Evolutionary conservation across 345 rosid genomes (phyloP).

Genomic region (Citrus mangshanensis): DNA sequence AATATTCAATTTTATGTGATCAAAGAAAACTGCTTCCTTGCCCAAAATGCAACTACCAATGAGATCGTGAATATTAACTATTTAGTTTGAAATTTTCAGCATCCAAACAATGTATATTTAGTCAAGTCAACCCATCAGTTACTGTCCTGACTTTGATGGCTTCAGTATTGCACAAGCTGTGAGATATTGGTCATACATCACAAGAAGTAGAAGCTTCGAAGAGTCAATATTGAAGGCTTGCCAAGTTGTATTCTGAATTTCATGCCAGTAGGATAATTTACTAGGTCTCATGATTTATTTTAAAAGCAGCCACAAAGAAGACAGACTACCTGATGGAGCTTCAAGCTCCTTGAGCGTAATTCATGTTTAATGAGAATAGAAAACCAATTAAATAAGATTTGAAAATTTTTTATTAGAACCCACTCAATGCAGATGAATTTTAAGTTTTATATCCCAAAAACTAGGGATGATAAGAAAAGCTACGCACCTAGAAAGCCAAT

Average conservation of each 20-base stretch:
- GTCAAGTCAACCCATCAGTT: not conserved
- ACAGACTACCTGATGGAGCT: not conserved
- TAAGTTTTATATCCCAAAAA: not conserved
- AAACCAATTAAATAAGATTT: not conserved
- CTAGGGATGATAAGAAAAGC: not conserved
- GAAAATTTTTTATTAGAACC: not conserved
- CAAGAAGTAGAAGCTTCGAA: not conserved
- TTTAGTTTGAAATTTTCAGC: not conserved
- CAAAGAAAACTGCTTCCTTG: not conserved
- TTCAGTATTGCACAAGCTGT: constrained; percentile 24
- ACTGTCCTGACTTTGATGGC: not conserved
- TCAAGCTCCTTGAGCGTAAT: not conserved
- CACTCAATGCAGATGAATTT: not conserved
- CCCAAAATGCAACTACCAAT: not conserved
- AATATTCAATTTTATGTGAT: not conserved
- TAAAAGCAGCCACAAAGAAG: not conserved
- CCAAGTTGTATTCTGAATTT: not conserved
- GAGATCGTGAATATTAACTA: not conserved
- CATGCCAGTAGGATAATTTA: not conserved
- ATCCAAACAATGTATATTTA: not conserved
- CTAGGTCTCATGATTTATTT: not conserved
- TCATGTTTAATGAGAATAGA: not conserved
- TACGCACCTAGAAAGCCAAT: constrained; percentile 50
- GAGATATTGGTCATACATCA: not conserved
- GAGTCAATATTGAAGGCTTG: not conserved